Evolutionary conservation across 2,329 filamentous ascomycete species (phyloP), one percentile per base, ranked within the genome.

Genomic region (Teratosphaeria pseudoeucalypti): DNA sequence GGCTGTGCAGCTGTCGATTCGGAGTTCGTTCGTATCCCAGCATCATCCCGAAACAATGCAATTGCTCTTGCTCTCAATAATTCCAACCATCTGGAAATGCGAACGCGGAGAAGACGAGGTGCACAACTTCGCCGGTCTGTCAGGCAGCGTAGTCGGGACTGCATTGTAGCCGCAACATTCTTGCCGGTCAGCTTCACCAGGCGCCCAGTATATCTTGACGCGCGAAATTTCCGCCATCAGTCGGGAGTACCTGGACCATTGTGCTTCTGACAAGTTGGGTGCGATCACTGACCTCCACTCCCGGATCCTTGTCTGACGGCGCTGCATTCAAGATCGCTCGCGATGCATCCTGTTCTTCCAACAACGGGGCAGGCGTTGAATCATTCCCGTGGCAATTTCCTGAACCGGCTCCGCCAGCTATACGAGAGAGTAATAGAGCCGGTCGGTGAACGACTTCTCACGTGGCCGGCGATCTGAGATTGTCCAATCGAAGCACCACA

Each of bases 261-360:
- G 81, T 75, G 1, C 85, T 86, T 61, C 73, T 76, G 56, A 73
- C 72, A 62, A 89, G 68, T 0, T 77, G 76, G 55, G 80, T 72
- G 2, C 81, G 79, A 69, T 89, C 85, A 4, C 37, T 43, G 12
- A 5, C 6, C 12, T 14, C 37, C 6, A 6, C 37, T 43, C 14
- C 1, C 16, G 37, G 2, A n/a, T 16, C 12, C 37, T 43, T n/a
- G 16, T 43, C 37, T 14, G 37, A 16, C 12, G 16, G 11, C 16
- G 14, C 37, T 14, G 11, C 37, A 43, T 6, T 43, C 9, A 43
- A 16, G 5, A n/a, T 43, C 11, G 37, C 37, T 14, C 16, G 37
- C 64, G 57, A 80, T 73, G 72, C 89, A 89, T n/a, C 86, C 77
- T 52, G 74, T 70, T 19, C 88, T 78, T 85, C 85, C 90, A 1